These are phyloP conservation scores for Neonectria ditissima DNA, from an alignment of 2,329 filamentous ascomycete species.

Conservation along the genomic window DNA sequence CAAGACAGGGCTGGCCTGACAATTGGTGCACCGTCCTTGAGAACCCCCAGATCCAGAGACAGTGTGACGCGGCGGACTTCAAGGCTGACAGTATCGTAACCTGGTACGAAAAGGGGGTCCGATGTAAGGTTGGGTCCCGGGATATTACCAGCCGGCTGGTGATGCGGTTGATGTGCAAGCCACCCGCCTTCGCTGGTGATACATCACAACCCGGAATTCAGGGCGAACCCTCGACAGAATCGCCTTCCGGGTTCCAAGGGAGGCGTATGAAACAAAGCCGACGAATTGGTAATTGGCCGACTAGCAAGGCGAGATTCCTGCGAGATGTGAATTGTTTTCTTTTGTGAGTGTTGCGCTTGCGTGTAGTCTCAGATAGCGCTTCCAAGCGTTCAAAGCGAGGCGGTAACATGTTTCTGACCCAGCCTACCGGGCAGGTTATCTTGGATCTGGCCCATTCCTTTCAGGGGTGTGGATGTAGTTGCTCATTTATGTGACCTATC, in stretches of 20 bases:
- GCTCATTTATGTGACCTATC: constrained; percentile 33
- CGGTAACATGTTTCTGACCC: not conserved
- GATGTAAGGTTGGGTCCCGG: not conserved
- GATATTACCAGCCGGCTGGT: not conserved
- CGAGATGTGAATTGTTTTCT: constrained; percentile 19
- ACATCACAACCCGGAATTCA: constrained; percentile 19
- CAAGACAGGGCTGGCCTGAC: not conserved
- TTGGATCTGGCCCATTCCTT: not conserved
- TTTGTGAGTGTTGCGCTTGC: constrained; percentile 7
- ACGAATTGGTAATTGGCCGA: constrained; percentile 9
- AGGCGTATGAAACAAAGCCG: constrained; percentile 22
- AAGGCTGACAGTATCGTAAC: not conserved
- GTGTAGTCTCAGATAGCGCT: not conserved
- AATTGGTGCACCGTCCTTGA: not conserved
- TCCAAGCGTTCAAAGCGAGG: not conserved
- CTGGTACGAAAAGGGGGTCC: constrained; percentile 7
- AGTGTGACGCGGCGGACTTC: constrained; percentile 4
- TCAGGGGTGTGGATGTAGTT: constrained; percentile 20
- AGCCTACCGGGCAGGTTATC: not conserved
- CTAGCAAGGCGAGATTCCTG: constrained; percentile 12
- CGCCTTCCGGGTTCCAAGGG: constrained; percentile 7
- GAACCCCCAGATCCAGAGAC: constrained; percentile 4
- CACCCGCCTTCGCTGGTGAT: constrained; percentile 10
- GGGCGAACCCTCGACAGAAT: constrained; percentile 21
- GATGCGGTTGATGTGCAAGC: constrained; percentile 21